Evolutionary conservation across 768 basidiomycete species (phyloP).

Genomic region (Podaxis sp.): DNA sequence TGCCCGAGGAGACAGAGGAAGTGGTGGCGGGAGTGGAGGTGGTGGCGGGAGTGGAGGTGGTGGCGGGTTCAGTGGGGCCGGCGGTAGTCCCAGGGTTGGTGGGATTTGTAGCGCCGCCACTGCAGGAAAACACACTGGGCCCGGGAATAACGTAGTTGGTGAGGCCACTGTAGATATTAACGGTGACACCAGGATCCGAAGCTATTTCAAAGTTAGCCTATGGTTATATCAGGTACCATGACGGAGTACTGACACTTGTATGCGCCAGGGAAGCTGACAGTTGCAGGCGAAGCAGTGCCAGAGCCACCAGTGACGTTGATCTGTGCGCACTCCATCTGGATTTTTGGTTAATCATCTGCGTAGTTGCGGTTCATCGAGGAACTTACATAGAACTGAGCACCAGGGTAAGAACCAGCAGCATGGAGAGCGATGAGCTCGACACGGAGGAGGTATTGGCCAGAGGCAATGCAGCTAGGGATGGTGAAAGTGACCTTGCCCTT

Average conservation of each 20-base stretch:
- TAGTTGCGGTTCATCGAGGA: not conserved
- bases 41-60: constrained; percentile 18
- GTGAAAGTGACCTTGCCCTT: constrained; percentile 50
- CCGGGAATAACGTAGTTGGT: constrained; percentile 34
- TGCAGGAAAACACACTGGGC: constrained; percentile 37
- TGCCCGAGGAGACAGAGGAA: constrained; percentile 16
- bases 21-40: constrained; percentile 18
- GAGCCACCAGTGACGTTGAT: constrained; percentile 42
- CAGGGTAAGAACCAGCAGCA: constrained; percentile 42
- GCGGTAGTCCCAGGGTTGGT: constrained; percentile 6
- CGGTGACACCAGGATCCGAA: constrained; percentile 38
- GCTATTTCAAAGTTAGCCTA: not conserved
- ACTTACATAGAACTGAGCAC: constrained; percentile 55
- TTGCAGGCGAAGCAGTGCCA: constrained; percentile 39
- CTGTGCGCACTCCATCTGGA: constrained; percentile 50
- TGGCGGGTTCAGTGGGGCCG: constrained; percentile 15
- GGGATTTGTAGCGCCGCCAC: constrained; percentile 16
- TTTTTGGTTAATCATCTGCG: constrained; percentile 14
- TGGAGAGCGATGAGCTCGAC: constrained; percentile 49
- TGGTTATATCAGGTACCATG: too few relatives aligned
- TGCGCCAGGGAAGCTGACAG: constrained; percentile 49
- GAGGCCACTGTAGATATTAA: constrained; percentile 42
- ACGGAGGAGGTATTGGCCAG: constrained; percentile 51
- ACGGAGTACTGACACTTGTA: constrained; percentile 32
- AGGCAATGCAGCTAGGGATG: constrained; percentile 44